Conservation (phyloP, 2,329 filamentous ascomycete species). For the Aspergillus costaricaensis region DNA sequence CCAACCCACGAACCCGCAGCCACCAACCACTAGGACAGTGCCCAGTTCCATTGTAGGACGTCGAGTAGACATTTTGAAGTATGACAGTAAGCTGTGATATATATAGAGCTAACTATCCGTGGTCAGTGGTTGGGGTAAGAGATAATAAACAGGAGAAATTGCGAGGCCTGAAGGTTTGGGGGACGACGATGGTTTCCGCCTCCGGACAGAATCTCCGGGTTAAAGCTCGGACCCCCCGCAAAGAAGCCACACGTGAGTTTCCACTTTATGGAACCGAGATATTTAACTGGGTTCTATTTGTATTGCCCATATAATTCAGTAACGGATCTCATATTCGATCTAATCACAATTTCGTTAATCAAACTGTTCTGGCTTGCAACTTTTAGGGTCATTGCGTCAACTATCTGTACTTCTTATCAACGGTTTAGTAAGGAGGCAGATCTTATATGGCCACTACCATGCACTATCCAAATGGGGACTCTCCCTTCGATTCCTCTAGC, state of each 20-base stretch:
- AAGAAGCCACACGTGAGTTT: constrained; percentile 4
- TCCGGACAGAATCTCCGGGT: constrained; percentile 7
- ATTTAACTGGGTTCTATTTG: neutral
- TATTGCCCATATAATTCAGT: neutral
- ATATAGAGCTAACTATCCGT: neutral
- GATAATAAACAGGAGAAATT: constrained; percentile 17
- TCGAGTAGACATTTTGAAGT: constrained; percentile 36
- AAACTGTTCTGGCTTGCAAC: too few species aligned
- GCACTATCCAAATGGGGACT: too few species aligned
- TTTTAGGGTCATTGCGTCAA: too few species aligned
- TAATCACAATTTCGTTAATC: too few species aligned
- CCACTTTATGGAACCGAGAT: neutral
- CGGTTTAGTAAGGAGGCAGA: too few species aligned
- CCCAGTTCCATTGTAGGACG: constrained; percentile 55
- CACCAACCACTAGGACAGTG: constrained; percentile 75
- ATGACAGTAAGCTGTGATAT: constrained; percentile 1
- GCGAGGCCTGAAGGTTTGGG: neutral
- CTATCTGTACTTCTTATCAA: too few species aligned
- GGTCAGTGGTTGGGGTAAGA: neutral
- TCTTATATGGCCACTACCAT: too few species aligned
- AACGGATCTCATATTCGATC: neutral
- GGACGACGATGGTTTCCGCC: neutral
- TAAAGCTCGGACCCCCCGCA: constrained; percentile 8
- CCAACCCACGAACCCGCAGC: constrained; percentile 81
- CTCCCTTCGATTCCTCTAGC: too few species aligned